Base-by-base conservation (phyloP, 2,329 filamentous ascomycete species). In the Blastomyces emzantsi region DNA sequence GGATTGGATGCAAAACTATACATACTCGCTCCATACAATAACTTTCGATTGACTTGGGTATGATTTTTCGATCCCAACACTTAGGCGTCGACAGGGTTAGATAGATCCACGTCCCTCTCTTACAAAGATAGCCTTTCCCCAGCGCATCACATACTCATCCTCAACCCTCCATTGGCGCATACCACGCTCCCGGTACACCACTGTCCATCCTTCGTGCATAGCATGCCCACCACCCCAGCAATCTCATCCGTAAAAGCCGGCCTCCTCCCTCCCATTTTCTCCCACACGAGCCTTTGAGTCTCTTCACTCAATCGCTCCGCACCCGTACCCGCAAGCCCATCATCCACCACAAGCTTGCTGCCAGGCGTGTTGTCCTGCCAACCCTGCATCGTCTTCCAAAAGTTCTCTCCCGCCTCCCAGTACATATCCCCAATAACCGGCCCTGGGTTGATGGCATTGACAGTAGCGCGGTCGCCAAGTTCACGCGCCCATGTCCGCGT, bases 101-200 rank as follows among this genome's bases (percentile, higher is more conserved):
- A 55, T 22, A 56, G 47, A 51, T 55, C 33, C 39, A 13, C 22
- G 4, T 22, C 8, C 47, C n/a, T 3, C 25, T 51, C 11, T 13
- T 22, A 13, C 22, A 51, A 25, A 47, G 19, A 47, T 47, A 22
- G 7, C 22, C 2, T 56, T 58, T 62, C 19, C 49, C 28, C 4
- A n/a, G 19, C 17, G 25, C 28, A 54, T 65, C 69, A 72, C 28
- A 64, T 57, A 62, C 76, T 79, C 76, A 86, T 83, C 65, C 80
- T 82, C 84, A 91, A 87, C 7, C 90, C 90, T 1, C 90, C 90
- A 72, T 93, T 93, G 8, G 89, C 89, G 76, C 87, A 90, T 3
- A 94, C 83, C 30, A 92, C 87, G 74, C 87, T 88, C 1, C 90
- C 90, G 0, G 90, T 94, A 71, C 85, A 87, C 89, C 89, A 93